phyloP scores from a whole-genome alignment of 164 flowering plant genomes.

The Berberis thunbergii region DNA sequence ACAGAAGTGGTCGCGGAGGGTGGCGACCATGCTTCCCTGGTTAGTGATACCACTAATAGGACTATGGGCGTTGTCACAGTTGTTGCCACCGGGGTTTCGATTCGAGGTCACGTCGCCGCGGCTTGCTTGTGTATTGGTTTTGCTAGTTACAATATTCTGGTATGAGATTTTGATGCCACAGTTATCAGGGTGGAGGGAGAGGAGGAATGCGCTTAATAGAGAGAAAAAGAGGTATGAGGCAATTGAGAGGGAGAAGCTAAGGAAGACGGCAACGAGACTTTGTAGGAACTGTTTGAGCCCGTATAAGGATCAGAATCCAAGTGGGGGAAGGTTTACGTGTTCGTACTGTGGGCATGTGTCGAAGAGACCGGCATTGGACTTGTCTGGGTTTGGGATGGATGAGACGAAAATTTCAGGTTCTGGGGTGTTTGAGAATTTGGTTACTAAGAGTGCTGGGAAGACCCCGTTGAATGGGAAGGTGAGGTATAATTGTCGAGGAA shows the following conservation, averaged over 20 bases:
- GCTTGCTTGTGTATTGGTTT: slow-evolving; percentile 85
- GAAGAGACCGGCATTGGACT: slow-evolving; percentile 80
- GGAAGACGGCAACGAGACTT: slow-evolving; percentile 77
- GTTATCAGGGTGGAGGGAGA: slow-evolving; percentile 75
- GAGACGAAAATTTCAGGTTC: slow-evolving; percentile 25
- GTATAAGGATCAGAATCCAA: slow-evolving; percentile 87
- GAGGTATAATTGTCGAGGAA: slow-evolving; percentile 66
- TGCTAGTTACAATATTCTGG: slow-evolving; percentile 85
- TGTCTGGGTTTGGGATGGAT: slow-evolving; percentile 56
- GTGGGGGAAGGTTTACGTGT: slow-evolving; percentile 93
- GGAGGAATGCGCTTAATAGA: slow-evolving; percentile 64
- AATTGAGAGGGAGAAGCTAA: slow-evolving; percentile 73
- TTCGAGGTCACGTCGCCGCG: slow-evolving; percentile 90
- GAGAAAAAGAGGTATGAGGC: slow-evolving; percentile 77
- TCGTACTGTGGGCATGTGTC: slow-evolving; percentile 94
- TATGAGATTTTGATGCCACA: slow-evolving; percentile 97
- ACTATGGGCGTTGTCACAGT: slow-evolving; percentile 88
- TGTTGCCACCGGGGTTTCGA: slow-evolving; percentile 72
- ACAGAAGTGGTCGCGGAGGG: slow-evolving; percentile 93
- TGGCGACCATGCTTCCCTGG: slow-evolving; percentile 97
- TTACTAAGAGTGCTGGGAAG: too few species aligned
- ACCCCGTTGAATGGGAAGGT: slow-evolving; percentile 21
- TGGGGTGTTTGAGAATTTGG: slow-evolving; percentile 13
- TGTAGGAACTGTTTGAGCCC: slow-evolving; percentile 86
- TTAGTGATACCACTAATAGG: slow-evolving; percentile 87